These are phyloP conservation scores for Botryosphaeria dothidea DNA, from an alignment of 2,329 filamentous ascomycete genomes.

Conservation along the genomic window DNA sequence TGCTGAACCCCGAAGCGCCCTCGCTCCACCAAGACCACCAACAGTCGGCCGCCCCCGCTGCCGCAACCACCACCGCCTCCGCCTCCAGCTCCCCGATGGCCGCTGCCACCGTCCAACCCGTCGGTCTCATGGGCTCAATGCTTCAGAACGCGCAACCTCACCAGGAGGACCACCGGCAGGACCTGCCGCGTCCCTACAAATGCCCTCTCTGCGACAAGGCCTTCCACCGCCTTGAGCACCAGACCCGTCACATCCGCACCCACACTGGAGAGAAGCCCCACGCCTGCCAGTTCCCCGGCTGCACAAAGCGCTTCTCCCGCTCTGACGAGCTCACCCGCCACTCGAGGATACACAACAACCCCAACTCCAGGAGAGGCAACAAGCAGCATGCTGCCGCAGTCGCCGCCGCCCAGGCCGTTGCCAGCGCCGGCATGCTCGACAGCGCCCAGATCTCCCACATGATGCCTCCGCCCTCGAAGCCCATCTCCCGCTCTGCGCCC, in stretches of 20 bases:
- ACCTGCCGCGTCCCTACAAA: slow-evolving; percentile 95
- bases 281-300: slow-evolving; percentile 90
- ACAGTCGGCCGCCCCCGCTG: slow-evolving; percentile 1
- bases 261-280: slow-evolving; percentile 99
- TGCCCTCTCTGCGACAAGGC: slow-evolving; percentile 98
- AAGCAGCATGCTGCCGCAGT: slow-evolving; percentile 70
- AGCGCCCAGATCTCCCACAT: slow-evolving; percentile 56
- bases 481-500: slow-evolving; percentile 84
- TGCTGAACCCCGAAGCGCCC: slow-evolving; percentile 38
- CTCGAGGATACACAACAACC: slow-evolving; percentile 98
- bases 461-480: slow-evolving; percentile 74
- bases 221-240: slow-evolving; percentile 96
- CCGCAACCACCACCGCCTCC: slow-evolving; percentile 3
- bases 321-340: slow-evolving; percentile 96
- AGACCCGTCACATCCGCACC: slow-evolving; percentile 88
- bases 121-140: slow-evolving; percentile 55
- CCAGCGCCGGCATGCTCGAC: slow-evolving; percentile 53
- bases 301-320: slow-evolving; percentile 94
- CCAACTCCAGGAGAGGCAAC: slow-evolving; percentile 91
- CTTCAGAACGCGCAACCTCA: slow-evolving; percentile 56
- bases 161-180: slow-evolving; percentile 64
- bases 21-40: not conserved
- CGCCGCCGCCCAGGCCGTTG: slow-evolving; percentile 55
- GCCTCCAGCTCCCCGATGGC: slow-evolving; percentile 32
- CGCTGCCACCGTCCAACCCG: slow-evolving; percentile 49